phyloP scores from a whole-genome alignment of 1,284 basidiomycete genomes.

The Rhodotorula mucilaginosa region DNA sequence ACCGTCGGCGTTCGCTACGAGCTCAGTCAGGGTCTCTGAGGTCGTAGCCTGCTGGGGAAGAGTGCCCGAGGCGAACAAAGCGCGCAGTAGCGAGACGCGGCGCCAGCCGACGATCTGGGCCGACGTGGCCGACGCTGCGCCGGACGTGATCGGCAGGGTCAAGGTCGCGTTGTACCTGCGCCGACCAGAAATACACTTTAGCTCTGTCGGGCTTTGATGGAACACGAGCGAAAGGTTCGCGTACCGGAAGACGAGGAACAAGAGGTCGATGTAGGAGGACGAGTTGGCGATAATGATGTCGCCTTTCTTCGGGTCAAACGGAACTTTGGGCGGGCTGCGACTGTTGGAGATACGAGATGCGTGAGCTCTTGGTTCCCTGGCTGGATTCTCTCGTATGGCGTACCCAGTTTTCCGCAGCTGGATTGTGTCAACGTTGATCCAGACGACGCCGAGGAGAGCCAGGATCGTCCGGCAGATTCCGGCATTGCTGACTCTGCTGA shows the following conservation, averaged over 20 bases:
- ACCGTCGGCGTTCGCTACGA: conserved; percentile 9
- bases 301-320: conserved; percentile 32
- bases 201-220: too few species aligned
- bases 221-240: too few species aligned
- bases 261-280: conserved; percentile 44
- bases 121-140: conserved; percentile 14
- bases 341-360: background rate
- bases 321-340: conserved; percentile 17
- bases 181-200: fast-evolving
- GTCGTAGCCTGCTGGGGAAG: conserved; percentile 6
- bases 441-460: conserved; percentile 28
- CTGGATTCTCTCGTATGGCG: background rate
- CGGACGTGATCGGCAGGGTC: conserved; percentile 37
- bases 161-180: conserved; percentile 38
- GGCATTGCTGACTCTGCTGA: conserved; percentile 15
- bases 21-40: conserved; percentile 29
- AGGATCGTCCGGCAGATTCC: conserved; percentile 23
- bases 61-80: background rate
- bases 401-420: conserved; percentile 28
- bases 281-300: conserved; percentile 46
- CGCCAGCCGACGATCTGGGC: conserved; percentile 20
- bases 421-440: conserved; percentile 30
- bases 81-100: conserved; percentile 6
- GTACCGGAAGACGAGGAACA: conserved; percentile 42
- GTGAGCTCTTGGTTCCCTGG: background rate